A percentile compares a stretch with the other conserved stretches of the same genome.
Conservation (phyloP, 2,329 filamentous ascomycete species). For the Cryphonectria radicalis region DNA sequence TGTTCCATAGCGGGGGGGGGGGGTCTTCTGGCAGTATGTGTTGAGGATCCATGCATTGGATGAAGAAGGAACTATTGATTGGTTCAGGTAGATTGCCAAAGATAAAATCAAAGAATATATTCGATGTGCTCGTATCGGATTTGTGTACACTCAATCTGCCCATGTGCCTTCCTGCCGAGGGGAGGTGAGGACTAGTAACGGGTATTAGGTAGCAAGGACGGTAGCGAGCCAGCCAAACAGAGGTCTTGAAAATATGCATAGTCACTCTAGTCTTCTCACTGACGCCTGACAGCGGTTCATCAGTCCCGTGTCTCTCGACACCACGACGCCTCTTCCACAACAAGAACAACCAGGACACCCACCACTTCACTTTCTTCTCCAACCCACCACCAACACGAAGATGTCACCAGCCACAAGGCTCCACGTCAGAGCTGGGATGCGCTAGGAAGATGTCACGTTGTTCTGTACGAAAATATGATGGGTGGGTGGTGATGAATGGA, state of each 20-base stretch:
- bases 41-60: neutral
- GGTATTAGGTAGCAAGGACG: too few species aligned
- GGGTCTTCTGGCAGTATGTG: neutral
- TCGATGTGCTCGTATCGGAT: neutral
- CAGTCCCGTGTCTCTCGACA: neutral
- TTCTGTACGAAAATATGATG: neutral
- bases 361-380: neutral
- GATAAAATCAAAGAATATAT: neutral
- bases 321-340: neutral
- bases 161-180: neutral
- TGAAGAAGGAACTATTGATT: neutral
- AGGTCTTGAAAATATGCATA: neutral
- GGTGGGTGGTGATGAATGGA: neutral
- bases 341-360: neutral
- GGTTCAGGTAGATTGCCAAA: neutral
- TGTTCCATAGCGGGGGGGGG: neutral
- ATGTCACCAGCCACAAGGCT: neutral
- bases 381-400: neutral
- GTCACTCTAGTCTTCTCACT: neutral
- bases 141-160: neutral
- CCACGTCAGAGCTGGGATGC: neutral
- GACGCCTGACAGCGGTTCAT: neutral
- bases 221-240: too few species aligned
- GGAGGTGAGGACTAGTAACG: neutral
- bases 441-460: neutral